Base-by-base conservation (phyloP, 306 rosid species). In the Prunus fruticosa region DNA sequence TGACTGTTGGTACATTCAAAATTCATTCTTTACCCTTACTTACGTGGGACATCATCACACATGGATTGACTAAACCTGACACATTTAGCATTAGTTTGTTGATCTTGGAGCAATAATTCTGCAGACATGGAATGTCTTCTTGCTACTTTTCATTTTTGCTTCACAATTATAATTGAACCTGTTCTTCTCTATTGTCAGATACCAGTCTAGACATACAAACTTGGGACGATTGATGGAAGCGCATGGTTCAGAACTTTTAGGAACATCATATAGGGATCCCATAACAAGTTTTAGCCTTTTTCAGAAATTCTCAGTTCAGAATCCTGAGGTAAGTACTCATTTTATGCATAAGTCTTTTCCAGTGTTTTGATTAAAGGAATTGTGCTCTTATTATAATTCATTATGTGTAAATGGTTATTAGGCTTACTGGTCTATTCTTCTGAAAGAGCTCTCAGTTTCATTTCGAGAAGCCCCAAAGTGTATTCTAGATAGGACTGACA, bases 381-480 rank as follows among this genome's bases (percentile, higher is more conserved):
- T 68, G 60, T 57, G 16, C 7, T 76, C 47, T 56, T 45, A 53
- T 63, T 62, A 2, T 11, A 19, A 28, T 72, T 66, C 30, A 14
- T 16, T 41, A 28, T 46, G 23, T 62, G 70, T 38, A 16, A 62
- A 3, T 69, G 34, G 23, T 53, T 78, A n/a, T 68, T 61, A 93
- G 98, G 85, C 71, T 22, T 93, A 93, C 82, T 91, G 97, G 98
- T 83, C 96, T 27, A 84, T 93, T 78, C 34, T 86, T 71, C 82
- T 93, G 34, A 84, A 93, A 74, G 93, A 90, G 87, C 81, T 91
- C 41, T 82, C 91, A n/a, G 69, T 91, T 63, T 81, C 88, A 23
- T 91, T 91, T 79, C 78, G 45, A 30, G 74, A 86, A 71, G 74
- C 83, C 32, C 98, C 96, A 15, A 84, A 72, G 67, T 70, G 86